Conservation (phyloP, 2,329 filamentous ascomycete species). For the Arthrinium phaeospermum region DNA sequence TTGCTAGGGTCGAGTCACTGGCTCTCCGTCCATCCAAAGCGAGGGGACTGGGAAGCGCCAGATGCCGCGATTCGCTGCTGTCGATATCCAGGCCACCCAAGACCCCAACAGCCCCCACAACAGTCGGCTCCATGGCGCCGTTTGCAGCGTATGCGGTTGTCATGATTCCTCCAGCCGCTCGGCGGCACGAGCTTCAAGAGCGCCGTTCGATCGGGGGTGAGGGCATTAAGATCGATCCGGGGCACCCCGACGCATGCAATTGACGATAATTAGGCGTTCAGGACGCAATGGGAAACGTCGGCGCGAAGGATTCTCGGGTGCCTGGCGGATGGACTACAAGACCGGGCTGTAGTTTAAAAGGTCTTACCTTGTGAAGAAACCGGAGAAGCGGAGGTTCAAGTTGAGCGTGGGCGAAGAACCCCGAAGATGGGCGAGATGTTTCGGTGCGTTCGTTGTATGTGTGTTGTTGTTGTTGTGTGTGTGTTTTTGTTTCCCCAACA, state of each 20-base stretch:
- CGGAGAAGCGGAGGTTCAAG: not conserved
- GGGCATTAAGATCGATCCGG: conserved; percentile 15
- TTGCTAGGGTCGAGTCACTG: conserved; percentile 32
- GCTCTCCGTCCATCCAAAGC: conserved; percentile 33
- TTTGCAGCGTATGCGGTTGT: conserved; percentile 44
- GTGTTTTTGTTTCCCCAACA: conserved; percentile 4
- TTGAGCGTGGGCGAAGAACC: not conserved
- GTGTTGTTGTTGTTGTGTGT: not conserved
- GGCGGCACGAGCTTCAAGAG: conserved; percentile 36
- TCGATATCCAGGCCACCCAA: conserved; percentile 26
- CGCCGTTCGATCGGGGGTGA: conserved; percentile 3
- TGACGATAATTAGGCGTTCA: not conserved
- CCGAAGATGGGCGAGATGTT: not conserved
- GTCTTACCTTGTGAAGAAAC: conserved; percentile 16
- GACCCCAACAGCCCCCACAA: conserved; percentile 4
- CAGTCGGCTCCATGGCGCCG: conserved; percentile 38
- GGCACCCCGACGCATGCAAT: conserved; percentile 15
- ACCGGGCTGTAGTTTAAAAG: not conserved
- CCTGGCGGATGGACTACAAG: not conserved
- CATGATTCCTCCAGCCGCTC: conserved; percentile 40
- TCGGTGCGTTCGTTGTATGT: conserved; percentile 4
- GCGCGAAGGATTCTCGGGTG: conserved; percentile 8
- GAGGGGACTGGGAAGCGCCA: conserved; percentile 36
- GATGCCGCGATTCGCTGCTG: conserved; percentile 32
- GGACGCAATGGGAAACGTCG: not conserved